Conservation (phyloP, 345 rosid species). For the Mercurialis annua region DNA sequence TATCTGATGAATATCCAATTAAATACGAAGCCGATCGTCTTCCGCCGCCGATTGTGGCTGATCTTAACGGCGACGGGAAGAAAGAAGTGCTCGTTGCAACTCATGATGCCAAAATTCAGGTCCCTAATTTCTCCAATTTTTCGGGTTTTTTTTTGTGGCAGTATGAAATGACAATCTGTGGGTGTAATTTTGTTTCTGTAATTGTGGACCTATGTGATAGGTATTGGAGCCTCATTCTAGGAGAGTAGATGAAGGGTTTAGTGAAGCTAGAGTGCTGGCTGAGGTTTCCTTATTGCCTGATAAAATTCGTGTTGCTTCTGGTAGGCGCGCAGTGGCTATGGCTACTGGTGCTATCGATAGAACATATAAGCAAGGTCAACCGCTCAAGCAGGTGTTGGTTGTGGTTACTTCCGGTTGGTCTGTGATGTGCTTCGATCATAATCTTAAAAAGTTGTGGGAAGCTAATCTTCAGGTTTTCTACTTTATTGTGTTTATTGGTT, state of each 20-base stretch:
- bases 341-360: conserved; percentile 84
- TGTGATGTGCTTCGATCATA: conserved; percentile 97
- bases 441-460: conserved; percentile 93
- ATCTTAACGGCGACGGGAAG: conserved; percentile 95
- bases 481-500: not conserved
- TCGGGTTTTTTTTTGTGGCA: not conserved
- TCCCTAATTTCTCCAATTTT: conserved; percentile 14
- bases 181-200: not conserved
- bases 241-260: conserved; percentile 88
- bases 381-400: conserved; percentile 88
- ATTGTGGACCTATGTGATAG: conserved; percentile 28
- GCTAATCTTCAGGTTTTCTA: conserved; percentile 69
- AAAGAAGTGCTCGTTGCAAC: conserved; percentile 87
- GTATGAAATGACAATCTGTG: not conserved
- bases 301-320: conserved; percentile 76
- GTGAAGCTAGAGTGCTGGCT: conserved; percentile 72
- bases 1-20: conserved; percentile 78
- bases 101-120: conserved; percentile 93
- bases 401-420: conserved; percentile 96
- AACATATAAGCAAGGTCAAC: conserved; percentile 59
- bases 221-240: conserved; percentile 80
- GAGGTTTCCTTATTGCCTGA: conserved; percentile 74
- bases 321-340: conserved; percentile 93
- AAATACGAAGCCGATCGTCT: conserved; percentile 88
- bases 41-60: conserved; percentile 84